These are phyloP conservation scores for Tritrichomonas musculus DNA, from an alignment of 208 protist genomes.

Conservation along the genomic window DNA sequence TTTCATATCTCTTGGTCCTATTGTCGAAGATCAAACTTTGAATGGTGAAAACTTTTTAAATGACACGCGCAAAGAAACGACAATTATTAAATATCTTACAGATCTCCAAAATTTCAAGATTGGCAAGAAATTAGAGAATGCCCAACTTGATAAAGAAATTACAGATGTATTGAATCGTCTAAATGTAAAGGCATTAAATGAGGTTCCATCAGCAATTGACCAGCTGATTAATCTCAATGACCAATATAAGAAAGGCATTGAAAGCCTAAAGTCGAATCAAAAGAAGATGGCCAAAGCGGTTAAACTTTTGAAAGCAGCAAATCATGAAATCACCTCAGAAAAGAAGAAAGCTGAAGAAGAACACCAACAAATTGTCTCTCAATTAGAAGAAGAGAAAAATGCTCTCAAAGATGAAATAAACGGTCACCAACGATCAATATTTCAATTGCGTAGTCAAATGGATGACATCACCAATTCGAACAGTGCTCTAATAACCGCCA, in stretches of 20 bases:
- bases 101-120: too few relatives aligned
- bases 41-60: too few relatives aligned
- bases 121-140: too few relatives aligned
- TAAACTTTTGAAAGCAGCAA: not conserved
- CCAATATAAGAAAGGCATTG: not conserved
- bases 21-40: too few relatives aligned
- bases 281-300: not conserved
- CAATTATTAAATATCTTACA: too few relatives aligned
- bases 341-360: not conserved
- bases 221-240: not conserved
- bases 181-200: not conserved
- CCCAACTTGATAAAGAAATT: too few relatives aligned
- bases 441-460: not conserved
- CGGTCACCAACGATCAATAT: not conserved
- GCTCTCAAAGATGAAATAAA: not conserved
- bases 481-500: too few relatives aligned
- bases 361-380: not conserved
- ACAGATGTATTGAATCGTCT: not conserved
- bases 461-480: not conserved
- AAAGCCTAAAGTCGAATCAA: not conserved
- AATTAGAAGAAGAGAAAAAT: not conserved
- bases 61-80: too few relatives aligned
- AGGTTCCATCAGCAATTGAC: not conserved
- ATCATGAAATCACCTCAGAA: not conserved
- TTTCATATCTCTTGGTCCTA: too few relatives aligned